Percentiles rank a stretch among this genome's conserved stretches.
phyloP scores from a whole-genome alignment of 2,329 filamentous ascomycete species.

The Cyanodermella asteris region DNA sequence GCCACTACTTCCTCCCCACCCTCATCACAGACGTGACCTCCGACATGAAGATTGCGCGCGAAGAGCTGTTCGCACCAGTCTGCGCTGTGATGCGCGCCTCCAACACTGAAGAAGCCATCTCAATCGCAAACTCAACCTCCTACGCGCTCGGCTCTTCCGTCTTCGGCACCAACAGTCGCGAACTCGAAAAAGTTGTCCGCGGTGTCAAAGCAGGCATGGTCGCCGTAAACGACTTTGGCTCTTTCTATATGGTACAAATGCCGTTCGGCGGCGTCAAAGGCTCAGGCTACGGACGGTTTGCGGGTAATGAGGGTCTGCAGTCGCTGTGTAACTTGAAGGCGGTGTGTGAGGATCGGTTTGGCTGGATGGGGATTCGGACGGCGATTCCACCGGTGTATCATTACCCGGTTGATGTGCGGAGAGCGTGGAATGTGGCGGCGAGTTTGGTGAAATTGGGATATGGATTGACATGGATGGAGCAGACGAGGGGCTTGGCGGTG shows the following conservation, averaged over 20 bases:
- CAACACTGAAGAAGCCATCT: conserved; percentile 44
- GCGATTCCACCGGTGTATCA: conserved; percentile 58
- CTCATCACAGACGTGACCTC: conserved; percentile 75
- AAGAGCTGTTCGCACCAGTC: conserved; percentile 83
- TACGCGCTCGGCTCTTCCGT: conserved; percentile 81
- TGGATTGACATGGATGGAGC: conserved; percentile 20
- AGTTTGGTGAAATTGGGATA: conserved; percentile 24
- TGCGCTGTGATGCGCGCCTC: conserved; percentile 63
- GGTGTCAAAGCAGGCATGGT: conserved; percentile 73
- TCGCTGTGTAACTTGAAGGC: conserved; percentile 74
- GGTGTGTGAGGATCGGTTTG: conserved; percentile 51
- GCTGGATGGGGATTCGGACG: conserved; percentile 42
- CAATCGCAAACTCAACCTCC: conserved; percentile 59
- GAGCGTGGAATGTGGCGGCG: conserved; percentile 36
- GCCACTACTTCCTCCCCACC: conserved; percentile 85
- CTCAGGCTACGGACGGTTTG: conserved; percentile 83
- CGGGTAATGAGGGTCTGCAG: conserved; percentile 68
- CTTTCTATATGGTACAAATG: conserved; percentile 79
- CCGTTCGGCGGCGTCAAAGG: conserved; percentile 90
- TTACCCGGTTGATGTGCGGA: conserved; percentile 54
- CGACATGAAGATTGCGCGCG: conserved; percentile 66
- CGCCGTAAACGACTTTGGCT: conserved; percentile 84
- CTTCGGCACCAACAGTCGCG: conserved; percentile 47
- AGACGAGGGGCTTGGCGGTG: too few species aligned
- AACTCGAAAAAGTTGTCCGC: conserved; percentile 41